Percentiles rank a stretch among this genome's conserved stretches.
Evolutionary conservation across 768 basidiomycete genomes (phyloP).

Genomic region (Mycena latifolia): DNA sequence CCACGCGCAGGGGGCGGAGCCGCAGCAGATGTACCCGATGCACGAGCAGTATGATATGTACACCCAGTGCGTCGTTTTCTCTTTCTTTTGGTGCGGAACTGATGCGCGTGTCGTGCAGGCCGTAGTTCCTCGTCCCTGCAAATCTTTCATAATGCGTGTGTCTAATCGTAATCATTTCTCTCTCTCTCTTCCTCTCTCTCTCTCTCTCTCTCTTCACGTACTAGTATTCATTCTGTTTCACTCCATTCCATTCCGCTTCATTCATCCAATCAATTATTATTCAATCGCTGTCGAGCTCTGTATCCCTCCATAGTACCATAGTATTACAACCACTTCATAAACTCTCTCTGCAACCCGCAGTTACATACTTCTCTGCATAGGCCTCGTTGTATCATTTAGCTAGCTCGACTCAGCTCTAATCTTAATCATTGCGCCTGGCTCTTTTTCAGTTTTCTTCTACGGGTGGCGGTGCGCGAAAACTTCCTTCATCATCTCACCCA

Average conservation of each 20-base stretch:
- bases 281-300: constrained; percentile 21
- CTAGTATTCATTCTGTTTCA: not conserved
- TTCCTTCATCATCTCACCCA: too few species aligned
- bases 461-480: not conserved
- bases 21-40: constrained; percentile 26
- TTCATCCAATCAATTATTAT: too few species aligned
- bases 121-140: not conserved
- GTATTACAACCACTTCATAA: not conserved
- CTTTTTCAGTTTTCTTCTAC: not conserved
- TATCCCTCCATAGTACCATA: constrained; percentile 2
- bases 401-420: constrained; percentile 3
- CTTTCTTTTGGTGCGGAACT: not conserved
- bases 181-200: not conserved
- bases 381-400: constrained; percentile 24
- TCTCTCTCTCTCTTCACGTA: not conserved
- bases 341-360: not conserved
- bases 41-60: constrained; percentile 28
- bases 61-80: constrained; percentile 16
- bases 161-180: not conserved
- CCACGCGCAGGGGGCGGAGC: constrained; percentile 12
- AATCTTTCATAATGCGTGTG: too few species aligned
- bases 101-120: not conserved
- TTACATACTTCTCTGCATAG: constrained; percentile 6
- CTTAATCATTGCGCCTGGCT: constrained; percentile 5
- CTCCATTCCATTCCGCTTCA: not conserved